phyloP scores from a whole-genome alignment of 2,329 filamentous ascomycete species.

The Claviceps africana region DNA sequence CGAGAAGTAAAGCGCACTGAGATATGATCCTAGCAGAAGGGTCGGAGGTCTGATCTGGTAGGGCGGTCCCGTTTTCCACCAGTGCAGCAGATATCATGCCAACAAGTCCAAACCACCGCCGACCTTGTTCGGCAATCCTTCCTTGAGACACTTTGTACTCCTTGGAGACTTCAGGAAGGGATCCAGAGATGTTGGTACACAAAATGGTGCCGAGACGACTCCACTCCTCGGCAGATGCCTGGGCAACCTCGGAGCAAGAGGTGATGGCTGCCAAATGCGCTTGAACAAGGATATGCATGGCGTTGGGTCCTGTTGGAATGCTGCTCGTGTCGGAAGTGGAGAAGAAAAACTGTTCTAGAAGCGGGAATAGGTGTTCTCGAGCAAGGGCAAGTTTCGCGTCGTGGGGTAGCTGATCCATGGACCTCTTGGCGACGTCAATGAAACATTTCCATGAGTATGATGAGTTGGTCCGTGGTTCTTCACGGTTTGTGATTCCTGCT shows the following conservation, averaged over 20 bases:
- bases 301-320: constrained; percentile 20
- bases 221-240: constrained; percentile 48
- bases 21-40: constrained; percentile 19
- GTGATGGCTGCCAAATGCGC: constrained; percentile 32
- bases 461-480: constrained; percentile 58
- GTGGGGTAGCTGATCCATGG: constrained; percentile 32
- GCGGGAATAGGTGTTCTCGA: constrained; percentile 36
- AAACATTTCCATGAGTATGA: constrained; percentile 64
- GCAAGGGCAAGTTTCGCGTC: constrained; percentile 33
- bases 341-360: constrained; percentile 41
- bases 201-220: constrained; percentile 44
- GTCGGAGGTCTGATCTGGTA: constrained; percentile 16
- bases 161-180: constrained; percentile 68
- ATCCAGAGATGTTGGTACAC: constrained; percentile 54
- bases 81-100: constrained; percentile 28
- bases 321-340: constrained; percentile 24
- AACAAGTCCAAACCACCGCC: constrained; percentile 51
- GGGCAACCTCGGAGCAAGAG: constrained; percentile 26
- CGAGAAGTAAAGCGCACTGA: constrained; percentile 28
- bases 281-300: constrained; percentile 28
- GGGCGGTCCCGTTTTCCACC: constrained; percentile 5
- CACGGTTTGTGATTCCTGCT: constrained; percentile 55
- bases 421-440: constrained; percentile 44
- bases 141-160: constrained; percentile 62
- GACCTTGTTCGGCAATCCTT: constrained; percentile 48